Conservation (phyloP, 148 eudicot species). For the Persicaria tinctoria region DNA sequence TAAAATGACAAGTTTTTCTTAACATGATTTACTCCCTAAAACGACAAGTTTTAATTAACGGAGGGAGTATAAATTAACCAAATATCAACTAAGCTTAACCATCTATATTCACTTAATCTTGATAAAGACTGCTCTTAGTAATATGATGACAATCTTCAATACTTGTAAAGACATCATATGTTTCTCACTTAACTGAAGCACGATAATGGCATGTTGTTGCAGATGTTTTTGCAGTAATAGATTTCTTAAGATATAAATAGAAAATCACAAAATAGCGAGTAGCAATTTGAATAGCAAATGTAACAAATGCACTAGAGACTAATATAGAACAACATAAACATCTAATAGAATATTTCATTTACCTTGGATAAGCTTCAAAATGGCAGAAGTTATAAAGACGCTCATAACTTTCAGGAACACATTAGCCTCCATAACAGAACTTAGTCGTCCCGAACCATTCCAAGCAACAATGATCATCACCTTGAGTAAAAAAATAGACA, state of each 20-base stretch:
- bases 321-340: neutral
- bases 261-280: too few relatives aligned
- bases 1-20: too few relatives aligned
- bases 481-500: slow-evolving; percentile 18
- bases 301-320: too few relatives aligned
- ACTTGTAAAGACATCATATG: too few relatives aligned
- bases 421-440: slow-evolving; percentile 34
- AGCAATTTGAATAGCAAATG: too few relatives aligned
- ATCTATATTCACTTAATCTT: neutral
- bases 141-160: neutral
- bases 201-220: too few relatives aligned
- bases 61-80: too few relatives aligned
- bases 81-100: neutral
- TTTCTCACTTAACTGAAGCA: too few relatives aligned
- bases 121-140: neutral
- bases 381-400: slow-evolving; percentile 57
- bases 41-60: too few relatives aligned
- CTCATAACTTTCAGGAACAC: slow-evolving; percentile 51
- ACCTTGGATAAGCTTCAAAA: slow-evolving; percentile 53
- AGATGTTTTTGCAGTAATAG: too few relatives aligned
- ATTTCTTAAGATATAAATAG: too few relatives aligned
- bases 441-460: slow-evolving; percentile 44
- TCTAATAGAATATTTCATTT: neutral
- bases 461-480: slow-evolving; percentile 68
- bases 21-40: too few relatives aligned